Evolutionary conservation across 805 yeast species (phyloP).

Genomic region (Candida multigemmis): DNA sequence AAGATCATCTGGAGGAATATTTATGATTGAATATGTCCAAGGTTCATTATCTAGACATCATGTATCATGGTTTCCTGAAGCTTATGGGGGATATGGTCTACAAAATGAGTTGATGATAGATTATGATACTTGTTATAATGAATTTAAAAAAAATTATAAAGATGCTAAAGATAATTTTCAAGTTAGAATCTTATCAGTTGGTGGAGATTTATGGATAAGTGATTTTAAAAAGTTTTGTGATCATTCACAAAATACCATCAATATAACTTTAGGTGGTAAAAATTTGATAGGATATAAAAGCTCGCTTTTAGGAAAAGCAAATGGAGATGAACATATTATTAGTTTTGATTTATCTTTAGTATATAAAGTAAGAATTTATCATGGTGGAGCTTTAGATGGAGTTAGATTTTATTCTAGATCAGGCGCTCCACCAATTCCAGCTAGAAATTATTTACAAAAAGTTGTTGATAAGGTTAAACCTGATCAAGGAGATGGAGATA

Average conservation of each 20-base stretch:
- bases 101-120: constrained; percentile 42
- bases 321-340: constrained; percentile 11
- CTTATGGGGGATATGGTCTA: constrained; percentile 53
- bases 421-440: constrained; percentile 36
- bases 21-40: constrained; percentile 59
- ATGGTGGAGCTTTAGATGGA: constrained; percentile 81
- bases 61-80: constrained; percentile 50
- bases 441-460: constrained; percentile 16
- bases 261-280: constrained; percentile 37
- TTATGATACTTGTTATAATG: constrained; percentile 28
- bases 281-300: constrained; percentile 29
- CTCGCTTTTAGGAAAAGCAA: constrained; percentile 16
- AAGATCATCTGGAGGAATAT: constrained; percentile 58
- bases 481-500: not conserved
- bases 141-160: constrained; percentile 15
- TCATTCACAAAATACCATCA: constrained; percentile 21
- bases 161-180: constrained; percentile 26
- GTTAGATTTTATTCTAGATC: constrained; percentile 38
- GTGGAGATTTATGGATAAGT: constrained; percentile 50
- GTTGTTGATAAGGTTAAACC: constrained; percentile 3
- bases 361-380: constrained; percentile 51
- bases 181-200: constrained; percentile 48
- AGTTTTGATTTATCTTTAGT: constrained; percentile 32
- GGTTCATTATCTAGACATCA: constrained; percentile 49
- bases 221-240: constrained; percentile 30